Evolutionary conservation across 2,329 filamentous ascomycete genomes (phyloP).

Genomic region (Verticillium dahliae): DNA sequence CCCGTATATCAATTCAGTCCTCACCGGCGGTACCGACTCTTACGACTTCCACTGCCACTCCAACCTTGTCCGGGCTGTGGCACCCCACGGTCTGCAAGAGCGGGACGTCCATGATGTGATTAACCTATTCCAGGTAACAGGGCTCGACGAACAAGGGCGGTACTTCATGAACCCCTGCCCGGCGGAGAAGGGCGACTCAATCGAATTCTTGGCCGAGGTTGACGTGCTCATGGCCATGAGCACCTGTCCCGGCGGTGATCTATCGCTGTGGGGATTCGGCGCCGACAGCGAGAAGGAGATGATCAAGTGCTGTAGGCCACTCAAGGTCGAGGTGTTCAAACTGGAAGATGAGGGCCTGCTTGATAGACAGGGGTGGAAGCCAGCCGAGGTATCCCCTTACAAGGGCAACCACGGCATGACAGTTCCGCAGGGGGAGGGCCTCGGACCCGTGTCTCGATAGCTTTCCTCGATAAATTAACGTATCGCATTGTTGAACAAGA

Average conservation of each 20-base stretch:
- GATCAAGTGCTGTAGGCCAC: conserved; percentile 62
- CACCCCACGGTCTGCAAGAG: conserved; percentile 63
- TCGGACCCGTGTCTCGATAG: background rate
- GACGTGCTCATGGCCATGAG: conserved; percentile 59
- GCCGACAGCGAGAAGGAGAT: conserved; percentile 61
- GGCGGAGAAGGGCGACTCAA: conserved; percentile 47
- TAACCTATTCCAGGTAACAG: conserved; percentile 82
- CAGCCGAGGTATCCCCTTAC: conserved; percentile 55
- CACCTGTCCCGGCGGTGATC: conserved; percentile 74
- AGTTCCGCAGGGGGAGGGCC: conserved; percentile 13
- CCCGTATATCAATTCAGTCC: conserved; percentile 72
- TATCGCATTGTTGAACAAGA: too few species aligned
- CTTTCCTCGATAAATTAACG: too few species aligned
- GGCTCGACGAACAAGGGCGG: conserved; percentile 61
- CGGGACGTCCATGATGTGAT: conserved; percentile 77
- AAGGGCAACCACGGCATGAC: conserved; percentile 59
- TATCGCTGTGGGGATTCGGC: conserved; percentile 77
- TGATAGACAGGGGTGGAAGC: conserved; percentile 51
- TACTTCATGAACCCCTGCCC: conserved; percentile 70
- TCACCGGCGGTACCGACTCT: conserved; percentile 49
- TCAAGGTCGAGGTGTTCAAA: conserved; percentile 67
- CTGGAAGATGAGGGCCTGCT: conserved; percentile 49
- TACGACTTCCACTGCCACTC: conserved; percentile 84
- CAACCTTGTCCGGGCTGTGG: conserved; percentile 68
- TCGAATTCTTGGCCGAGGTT: conserved; percentile 77